Conservation (phyloP, 1,139 yeast genomes). For the Scheffersomyces illinoinensis region DNA sequence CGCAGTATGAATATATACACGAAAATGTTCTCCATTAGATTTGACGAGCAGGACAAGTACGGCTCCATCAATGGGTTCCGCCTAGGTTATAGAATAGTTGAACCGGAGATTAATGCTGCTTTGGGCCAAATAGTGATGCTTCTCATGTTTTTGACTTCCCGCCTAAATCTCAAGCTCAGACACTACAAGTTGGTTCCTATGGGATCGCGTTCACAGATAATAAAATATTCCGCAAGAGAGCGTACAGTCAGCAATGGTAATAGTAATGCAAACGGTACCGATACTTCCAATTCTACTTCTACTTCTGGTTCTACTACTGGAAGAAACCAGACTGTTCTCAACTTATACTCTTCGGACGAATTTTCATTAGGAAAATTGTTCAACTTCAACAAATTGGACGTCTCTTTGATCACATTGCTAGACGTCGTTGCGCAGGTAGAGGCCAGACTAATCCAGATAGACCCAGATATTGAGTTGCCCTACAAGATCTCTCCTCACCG, state of each 20-base stretch:
- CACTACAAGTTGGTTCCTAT: slow-evolving; percentile 73
- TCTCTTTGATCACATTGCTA: slow-evolving; percentile 74
- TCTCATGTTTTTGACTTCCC: slow-evolving; percentile 61
- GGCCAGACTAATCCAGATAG: slow-evolving; percentile 44
- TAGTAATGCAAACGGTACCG: neutral
- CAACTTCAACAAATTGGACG: slow-evolving; percentile 69
- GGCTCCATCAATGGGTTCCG: slow-evolving; percentile 88
- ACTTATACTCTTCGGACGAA: slow-evolving; percentile 65
- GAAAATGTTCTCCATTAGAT: slow-evolving; percentile 79
- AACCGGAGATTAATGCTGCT: slow-evolving; percentile 94
- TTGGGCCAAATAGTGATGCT: slow-evolving; percentile 80
- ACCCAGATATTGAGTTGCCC: slow-evolving; percentile 68
- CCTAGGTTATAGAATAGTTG: slow-evolving; percentile 73
- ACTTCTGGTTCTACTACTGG: neutral
- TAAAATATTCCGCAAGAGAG: slow-evolving; percentile 38
- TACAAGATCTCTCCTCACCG: slow-evolving; percentile 45
- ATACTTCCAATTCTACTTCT: neutral
- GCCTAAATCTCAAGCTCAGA: slow-evolving; percentile 55
- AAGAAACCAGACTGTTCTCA: slow-evolving; percentile 29
- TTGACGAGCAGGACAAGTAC: slow-evolving; percentile 63
- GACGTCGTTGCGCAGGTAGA: slow-evolving; percentile 64
- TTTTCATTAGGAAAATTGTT: slow-evolving; percentile 68
- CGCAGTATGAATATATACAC: slow-evolving; percentile 78
- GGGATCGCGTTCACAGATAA: slow-evolving; percentile 83
- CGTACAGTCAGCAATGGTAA: neutral